Evolutionary conservation across 192 early-diverging fungal species (phyloP).

Genomic region (Jimgerdemannia flammicorona): DNA sequence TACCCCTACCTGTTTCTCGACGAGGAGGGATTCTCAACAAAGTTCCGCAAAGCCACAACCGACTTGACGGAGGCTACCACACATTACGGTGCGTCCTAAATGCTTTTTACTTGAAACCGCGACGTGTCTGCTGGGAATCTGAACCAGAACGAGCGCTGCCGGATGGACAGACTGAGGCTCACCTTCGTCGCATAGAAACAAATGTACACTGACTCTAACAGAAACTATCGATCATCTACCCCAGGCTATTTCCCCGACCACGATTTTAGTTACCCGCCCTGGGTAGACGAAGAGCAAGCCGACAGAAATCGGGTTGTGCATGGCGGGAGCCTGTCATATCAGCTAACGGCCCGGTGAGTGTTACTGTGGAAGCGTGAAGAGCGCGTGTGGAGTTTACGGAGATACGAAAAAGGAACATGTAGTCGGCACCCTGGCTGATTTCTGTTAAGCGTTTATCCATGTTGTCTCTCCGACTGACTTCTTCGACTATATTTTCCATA

Average conservation of each 20-base stretch:
- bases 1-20: slow-evolving; percentile 83
- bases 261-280: slow-evolving; percentile 49
- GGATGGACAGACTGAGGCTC: neutral
- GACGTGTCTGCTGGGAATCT: no score
- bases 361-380: neutral
- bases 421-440: neutral
- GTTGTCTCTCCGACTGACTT: neutral
- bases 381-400: neutral
- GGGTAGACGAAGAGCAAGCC: slow-evolving; percentile 68
- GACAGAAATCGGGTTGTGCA: slow-evolving; percentile 47
- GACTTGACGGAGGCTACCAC: slow-evolving; percentile 48
- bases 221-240: no score
- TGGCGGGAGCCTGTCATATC: slow-evolving; percentile 63
- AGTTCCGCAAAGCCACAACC: slow-evolving; percentile 48
- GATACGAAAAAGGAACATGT: neutral
- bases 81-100: slow-evolving; percentile 38
- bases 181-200: slow-evolving; percentile 44
- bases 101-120: neutral
- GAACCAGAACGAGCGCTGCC: no score
- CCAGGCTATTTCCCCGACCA: no score
- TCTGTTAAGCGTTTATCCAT: neutral
- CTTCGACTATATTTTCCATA: slow-evolving; percentile 2
- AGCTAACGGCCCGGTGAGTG: slow-evolving; percentile 71
- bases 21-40: slow-evolving; percentile 62
- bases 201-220: slow-evolving; percentile 5